Conservation (phyloP, 495 filamentous ascomycete genomes). For the Oleoguttula mirabilis region DNA sequence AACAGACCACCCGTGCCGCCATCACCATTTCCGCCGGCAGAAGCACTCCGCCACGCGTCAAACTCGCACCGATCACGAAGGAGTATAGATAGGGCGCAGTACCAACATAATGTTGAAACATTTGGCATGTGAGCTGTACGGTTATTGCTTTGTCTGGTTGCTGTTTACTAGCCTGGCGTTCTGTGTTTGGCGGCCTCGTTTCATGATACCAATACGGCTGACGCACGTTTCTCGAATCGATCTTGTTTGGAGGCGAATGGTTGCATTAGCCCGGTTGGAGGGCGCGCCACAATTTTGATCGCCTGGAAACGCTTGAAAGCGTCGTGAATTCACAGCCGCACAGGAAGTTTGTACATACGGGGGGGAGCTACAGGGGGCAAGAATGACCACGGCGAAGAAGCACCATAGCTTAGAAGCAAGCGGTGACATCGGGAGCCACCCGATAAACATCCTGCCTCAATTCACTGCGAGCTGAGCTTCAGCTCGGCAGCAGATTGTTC, state of each 20-base stretch:
- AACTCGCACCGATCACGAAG: constrained; percentile 3
- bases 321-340: not conserved
- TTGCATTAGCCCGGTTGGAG: too few relatives aligned
- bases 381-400: too few relatives aligned
- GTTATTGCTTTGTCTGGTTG: not conserved
- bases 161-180: constrained; percentile 7
- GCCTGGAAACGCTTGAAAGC: too few relatives aligned
- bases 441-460: not conserved
- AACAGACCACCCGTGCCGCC: constrained; percentile 3
- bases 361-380: too few relatives aligned
- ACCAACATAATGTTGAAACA: constrained; percentile 7
- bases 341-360: not conserved
- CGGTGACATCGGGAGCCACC: too few relatives aligned
- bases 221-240: not conserved
- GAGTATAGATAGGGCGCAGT: constrained; percentile 10
- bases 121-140: constrained; percentile 7
- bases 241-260: not conserved
- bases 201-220: not conserved
- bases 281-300: too few relatives aligned
- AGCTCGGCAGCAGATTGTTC: not conserved
- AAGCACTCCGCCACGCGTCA: not conserved
- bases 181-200: not conserved
- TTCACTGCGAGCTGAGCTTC: not conserved
- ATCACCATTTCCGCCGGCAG: constrained; percentile 1
- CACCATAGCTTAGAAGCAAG: too few relatives aligned